Percentiles rank a stretch among this genome's conserved stretches.
These are phyloP conservation scores for Fusarium sp. DNA, from an alignment of 2,329 filamentous ascomycete species.

Conservation along the genomic window DNA sequence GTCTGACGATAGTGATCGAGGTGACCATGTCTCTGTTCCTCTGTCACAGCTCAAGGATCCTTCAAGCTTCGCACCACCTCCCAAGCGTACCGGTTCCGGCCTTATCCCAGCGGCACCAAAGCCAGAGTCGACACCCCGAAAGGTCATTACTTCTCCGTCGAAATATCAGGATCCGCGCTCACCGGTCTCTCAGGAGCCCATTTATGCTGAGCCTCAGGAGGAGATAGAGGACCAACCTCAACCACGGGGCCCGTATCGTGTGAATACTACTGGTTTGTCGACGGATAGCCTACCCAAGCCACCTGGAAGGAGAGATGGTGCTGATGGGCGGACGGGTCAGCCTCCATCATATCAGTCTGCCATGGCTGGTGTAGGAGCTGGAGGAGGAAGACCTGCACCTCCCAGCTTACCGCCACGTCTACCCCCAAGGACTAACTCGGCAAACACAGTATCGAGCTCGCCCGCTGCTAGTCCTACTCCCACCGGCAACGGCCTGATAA, in stretches of 20 bases:
- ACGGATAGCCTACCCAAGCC: conserved; percentile 79
- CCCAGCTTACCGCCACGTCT: conserved; percentile 80
- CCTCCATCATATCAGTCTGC: conserved; percentile 51
- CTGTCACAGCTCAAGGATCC: conserved; percentile 81
- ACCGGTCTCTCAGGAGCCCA: conserved; percentile 31
- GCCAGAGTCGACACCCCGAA: conserved; percentile 44
- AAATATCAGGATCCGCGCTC: conserved; percentile 53
- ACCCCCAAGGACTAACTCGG: conserved; percentile 62
- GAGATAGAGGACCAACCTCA: conserved; percentile 53
- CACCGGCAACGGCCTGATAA: conserved; percentile 54
- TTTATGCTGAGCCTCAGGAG: conserved; percentile 24
- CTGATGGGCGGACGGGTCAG: conserved; percentile 52
- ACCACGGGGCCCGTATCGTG: conserved; percentile 75
- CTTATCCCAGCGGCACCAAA: conserved; percentile 48
- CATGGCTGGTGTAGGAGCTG: conserved; percentile 47
- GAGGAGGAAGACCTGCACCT: conserved; percentile 44
- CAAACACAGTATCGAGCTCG: conserved; percentile 48
- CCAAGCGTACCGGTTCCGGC: conserved; percentile 68
- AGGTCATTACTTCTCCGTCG: conserved; percentile 51
- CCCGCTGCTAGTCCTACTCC: conserved; percentile 42
- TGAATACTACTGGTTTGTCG: conserved; percentile 77
- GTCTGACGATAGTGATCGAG: conserved; percentile 47
- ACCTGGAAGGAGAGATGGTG: conserved; percentile 67
- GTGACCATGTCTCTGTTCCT: conserved; percentile 66
- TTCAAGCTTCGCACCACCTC: conserved; percentile 82